These are phyloP conservation scores for Pseudopithomyces chartarum DNA, from an alignment of 2,329 filamentous ascomycete genomes.

Conservation along the genomic window DNA sequence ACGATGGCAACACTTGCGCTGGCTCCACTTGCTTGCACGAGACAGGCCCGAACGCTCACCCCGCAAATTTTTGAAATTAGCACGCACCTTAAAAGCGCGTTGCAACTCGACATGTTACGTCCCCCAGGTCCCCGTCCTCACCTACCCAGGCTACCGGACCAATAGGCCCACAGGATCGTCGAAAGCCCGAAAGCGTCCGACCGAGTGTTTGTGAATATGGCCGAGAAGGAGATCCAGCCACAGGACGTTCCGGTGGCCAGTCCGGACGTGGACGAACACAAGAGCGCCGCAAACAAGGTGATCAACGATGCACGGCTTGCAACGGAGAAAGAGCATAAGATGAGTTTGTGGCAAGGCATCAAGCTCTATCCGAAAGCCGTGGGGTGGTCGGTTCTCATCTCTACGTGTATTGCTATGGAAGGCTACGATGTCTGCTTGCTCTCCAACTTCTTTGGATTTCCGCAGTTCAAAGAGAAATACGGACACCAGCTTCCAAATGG, in stretches of 20 bases:
- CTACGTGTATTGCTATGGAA: slow-evolving; percentile 91
- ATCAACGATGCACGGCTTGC: slow-evolving; percentile 51
- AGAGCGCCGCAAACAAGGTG: slow-evolving; percentile 34
- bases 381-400: slow-evolving; percentile 81
- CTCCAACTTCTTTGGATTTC: slow-evolving; percentile 73
- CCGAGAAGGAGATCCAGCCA: slow-evolving; percentile 33
- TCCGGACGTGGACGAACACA: slow-evolving; percentile 24
- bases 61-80: slow-evolving; percentile 27
- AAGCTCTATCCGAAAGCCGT: slow-evolving; percentile 86
- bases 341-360: slow-evolving; percentile 72
- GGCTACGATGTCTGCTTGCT: slow-evolving; percentile 83
- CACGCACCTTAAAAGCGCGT: slow-evolving; percentile 19
- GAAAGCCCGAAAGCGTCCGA: slow-evolving; percentile 4
- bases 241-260: slow-evolving; percentile 18
- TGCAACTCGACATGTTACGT: slow-evolving; percentile 17
- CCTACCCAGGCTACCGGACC: slow-evolving; percentile 18
- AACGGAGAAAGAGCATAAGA: slow-evolving; percentile 55
- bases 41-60: slow-evolving; percentile 22
- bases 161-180: background rate
- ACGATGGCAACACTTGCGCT: slow-evolving; percentile 6
- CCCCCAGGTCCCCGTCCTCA: slow-evolving; percentile 1
- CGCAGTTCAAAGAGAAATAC: slow-evolving; percentile 54
- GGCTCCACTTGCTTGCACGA: slow-evolving; percentile 25
- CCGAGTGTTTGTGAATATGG: slow-evolving; percentile 16
- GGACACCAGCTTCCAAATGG: slow-evolving; percentile 48